Conservation (phyloP, 2,329 filamentous ascomycete genomes). For the Epichloe coenophiala region DNA sequence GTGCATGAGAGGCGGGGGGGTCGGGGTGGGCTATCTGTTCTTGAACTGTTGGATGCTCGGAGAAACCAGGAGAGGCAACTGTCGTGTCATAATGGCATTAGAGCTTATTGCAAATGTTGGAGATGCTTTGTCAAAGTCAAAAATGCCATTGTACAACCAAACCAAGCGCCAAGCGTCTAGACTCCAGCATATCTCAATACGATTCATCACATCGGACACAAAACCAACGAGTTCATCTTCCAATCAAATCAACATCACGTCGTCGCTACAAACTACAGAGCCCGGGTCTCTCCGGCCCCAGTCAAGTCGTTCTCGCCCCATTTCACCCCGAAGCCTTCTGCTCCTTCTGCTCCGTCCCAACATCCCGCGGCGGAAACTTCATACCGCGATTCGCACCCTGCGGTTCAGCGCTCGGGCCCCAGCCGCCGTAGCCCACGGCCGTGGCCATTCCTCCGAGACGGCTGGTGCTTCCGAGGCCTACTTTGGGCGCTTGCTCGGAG, state of each 20-base stretch:
- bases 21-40: no score
- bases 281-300: no score
- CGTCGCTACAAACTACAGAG: no score
- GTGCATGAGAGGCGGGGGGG: no score
- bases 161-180: neutral
- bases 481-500: conserved; percentile 5
- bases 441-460: conserved; percentile 18
- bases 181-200: neutral
- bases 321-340: conserved; percentile 3
- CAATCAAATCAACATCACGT: neutral
- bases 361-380: conserved; percentile 21
- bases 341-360: neutral
- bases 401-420: conserved; percentile 18
- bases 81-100: neutral
- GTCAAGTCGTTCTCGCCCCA: no score
- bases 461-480: conserved; percentile 15
- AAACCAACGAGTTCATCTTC: neutral
- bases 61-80: neutral
- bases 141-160: no score
- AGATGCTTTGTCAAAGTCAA: no score
- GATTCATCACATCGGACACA: neutral
- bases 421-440: conserved; percentile 20
- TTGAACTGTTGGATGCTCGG: no score
- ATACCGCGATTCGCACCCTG: conserved; percentile 16
- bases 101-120: neutral